phyloP scores from a whole-genome alignment of 2,329 filamentous ascomycete genomes.

The Paraphaeosphaeria sporulosa region DNA sequence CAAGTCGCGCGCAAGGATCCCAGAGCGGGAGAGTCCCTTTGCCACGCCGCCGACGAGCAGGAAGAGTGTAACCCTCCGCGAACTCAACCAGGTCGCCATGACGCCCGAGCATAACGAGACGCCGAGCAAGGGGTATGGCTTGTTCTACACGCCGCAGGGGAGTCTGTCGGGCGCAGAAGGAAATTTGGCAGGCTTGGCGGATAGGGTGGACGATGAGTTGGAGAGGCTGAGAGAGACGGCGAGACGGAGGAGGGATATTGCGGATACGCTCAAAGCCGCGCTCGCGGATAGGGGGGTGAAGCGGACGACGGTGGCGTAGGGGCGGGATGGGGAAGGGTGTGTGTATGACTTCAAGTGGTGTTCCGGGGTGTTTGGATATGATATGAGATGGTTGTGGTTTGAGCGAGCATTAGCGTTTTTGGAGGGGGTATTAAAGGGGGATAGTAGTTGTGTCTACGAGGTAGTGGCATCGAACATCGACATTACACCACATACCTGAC shows the following conservation, averaged over 20 bases:
- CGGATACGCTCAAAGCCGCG: slow-evolving; percentile 47
- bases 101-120: slow-evolving; percentile 41
- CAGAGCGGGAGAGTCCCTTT: slow-evolving; percentile 35
- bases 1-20: slow-evolving; percentile 17
- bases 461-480: background rate
- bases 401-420: slow-evolving; percentile 4
- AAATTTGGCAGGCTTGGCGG: slow-evolving; percentile 46
- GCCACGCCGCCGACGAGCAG: slow-evolving; percentile 48
- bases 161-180: slow-evolving; percentile 26
- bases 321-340: slow-evolving; percentile 7
- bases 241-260: slow-evolving; percentile 48
- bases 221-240: slow-evolving; percentile 44
- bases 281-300: slow-evolving; percentile 45
- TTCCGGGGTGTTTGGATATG: slow-evolving; percentile 1
- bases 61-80: slow-evolving; percentile 40
- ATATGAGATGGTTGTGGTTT: background rate
- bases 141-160: slow-evolving; percentile 46
- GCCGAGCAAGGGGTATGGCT: slow-evolving; percentile 41
- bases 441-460: background rate
- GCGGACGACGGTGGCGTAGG: slow-evolving; percentile 28
- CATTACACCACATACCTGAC: background rate
- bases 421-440: background rate
- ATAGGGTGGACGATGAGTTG: slow-evolving; percentile 51
- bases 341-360: background rate
- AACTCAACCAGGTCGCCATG: slow-evolving; percentile 38